These are phyloP conservation scores for Scutellaria barbata DNA, from an alignment of 257 asterid species.

Conservation along the genomic window DNA sequence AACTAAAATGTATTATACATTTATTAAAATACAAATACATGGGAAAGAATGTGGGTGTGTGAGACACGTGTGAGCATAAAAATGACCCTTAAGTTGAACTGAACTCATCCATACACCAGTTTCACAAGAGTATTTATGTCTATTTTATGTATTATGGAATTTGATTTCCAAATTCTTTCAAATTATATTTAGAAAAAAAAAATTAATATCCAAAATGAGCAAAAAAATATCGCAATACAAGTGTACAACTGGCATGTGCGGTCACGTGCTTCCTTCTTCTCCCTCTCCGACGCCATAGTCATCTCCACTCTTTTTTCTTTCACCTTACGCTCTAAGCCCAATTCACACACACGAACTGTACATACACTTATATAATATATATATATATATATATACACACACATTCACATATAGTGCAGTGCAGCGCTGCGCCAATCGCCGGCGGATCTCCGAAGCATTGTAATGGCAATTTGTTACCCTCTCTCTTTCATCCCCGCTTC, in stretches of 20 bases:
- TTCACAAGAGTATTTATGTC: too few relatives aligned
- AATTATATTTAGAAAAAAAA: too few relatives aligned
- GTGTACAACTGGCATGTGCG: slow-evolving; percentile 22
- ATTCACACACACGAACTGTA: background rate
- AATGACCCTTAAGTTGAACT: too few relatives aligned
- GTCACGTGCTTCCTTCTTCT: slow-evolving; percentile 43
- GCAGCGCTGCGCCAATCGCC: too few relatives aligned
- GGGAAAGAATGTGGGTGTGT: too few relatives aligned
- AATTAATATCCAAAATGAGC: background rate
- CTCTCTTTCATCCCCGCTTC: slow-evolving; percentile 42
- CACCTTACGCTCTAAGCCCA: background rate
- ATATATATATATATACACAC: background rate
- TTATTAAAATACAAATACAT: too few relatives aligned
- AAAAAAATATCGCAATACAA: background rate
- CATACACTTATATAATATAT: too few relatives aligned
- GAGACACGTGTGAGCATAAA: too few relatives aligned
- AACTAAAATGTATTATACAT: too few relatives aligned
- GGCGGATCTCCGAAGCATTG: background rate
- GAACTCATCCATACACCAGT: too few relatives aligned
- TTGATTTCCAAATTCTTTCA: too few relatives aligned
- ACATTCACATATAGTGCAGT: background rate
- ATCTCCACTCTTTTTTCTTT: slow-evolving; percentile 28
- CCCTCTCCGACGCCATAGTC: slow-evolving; percentile 32
- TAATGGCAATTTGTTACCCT: slow-evolving; percentile 44
- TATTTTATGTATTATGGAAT: too few relatives aligned